phyloP scores from a whole-genome alignment of 805 yeast genomes.

The Kluyveromyces nonfermentans region DNA sequence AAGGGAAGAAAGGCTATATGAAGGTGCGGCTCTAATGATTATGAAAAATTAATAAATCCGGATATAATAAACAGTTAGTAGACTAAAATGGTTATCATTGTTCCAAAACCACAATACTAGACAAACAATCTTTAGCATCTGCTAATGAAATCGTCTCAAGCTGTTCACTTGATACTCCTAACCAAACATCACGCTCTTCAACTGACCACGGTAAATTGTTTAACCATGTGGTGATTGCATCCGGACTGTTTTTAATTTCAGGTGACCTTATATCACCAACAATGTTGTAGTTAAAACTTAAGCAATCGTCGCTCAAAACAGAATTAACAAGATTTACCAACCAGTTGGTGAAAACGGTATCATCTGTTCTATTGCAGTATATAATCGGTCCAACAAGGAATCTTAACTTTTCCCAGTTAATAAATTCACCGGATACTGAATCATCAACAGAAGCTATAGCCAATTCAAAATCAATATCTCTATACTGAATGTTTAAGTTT shows the following conservation, averaged over 20 bases:
- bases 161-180: neutral
- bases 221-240: neutral
- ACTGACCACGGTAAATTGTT: neutral
- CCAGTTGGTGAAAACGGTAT: neutral
- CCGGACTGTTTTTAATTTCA: neutral
- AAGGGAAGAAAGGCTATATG: no score
- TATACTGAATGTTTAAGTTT: neutral
- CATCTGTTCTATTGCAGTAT: constrained; percentile 6
- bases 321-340: neutral
- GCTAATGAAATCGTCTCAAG: neutral
- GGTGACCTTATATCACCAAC: neutral
- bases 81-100: neutral
- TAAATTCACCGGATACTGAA: constrained; percentile 41
- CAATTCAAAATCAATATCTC: constrained; percentile 1
- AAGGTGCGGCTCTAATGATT: no score
- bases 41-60: no score
- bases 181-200: constrained; percentile 2
- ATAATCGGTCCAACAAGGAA: constrained; percentile 10
- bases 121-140: neutral
- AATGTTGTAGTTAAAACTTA: neutral
- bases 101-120: neutral
- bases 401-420: constrained; percentile 42
- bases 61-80: no score
- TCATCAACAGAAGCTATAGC: constrained; percentile 25
- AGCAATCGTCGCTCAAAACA: neutral